A percentile compares a stretch with the other conserved stretches of the same genome.
Evolutionary conservation across 129 eudicot species (phyloP).

Genomic region (sunflower (Helianthus annuus)): HanXRQr2.0-SUNRISE NC_035449.2:144649681-144650180

Average conservation of each 20-base stretch:
- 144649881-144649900: conserved; percentile 23
- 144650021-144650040: conserved; percentile 24
- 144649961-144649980: conserved; percentile 43
- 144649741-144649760: too few species aligned
- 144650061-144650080: conserved; percentile 27
- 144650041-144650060: conserved; percentile 35
- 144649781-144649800: too few species aligned
- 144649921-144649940: neutral
- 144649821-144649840: too few species aligned
- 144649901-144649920: conserved; percentile 1
- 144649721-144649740: too few species aligned
- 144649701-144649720: too few species aligned
- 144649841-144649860: too few species aligned
- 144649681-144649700: too few species aligned
- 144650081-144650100: conserved; percentile 36
- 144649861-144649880: too few species aligned
- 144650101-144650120: conserved; percentile 49
- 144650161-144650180: conserved; percentile 49
- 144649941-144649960: conserved; percentile 6
- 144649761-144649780: too few species aligned
- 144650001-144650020: conserved; percentile 21
- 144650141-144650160: conserved; percentile 21
- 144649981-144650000: conserved; percentile 36
- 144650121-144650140: conserved; percentile 23
- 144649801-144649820: too few species aligned